A percentile compares a stretch with the other conserved stretches of the same genome.
Evolutionary conservation across 2,329 filamentous ascomycete species (phyloP).

Genomic region (Didymella glomerata): DNA sequence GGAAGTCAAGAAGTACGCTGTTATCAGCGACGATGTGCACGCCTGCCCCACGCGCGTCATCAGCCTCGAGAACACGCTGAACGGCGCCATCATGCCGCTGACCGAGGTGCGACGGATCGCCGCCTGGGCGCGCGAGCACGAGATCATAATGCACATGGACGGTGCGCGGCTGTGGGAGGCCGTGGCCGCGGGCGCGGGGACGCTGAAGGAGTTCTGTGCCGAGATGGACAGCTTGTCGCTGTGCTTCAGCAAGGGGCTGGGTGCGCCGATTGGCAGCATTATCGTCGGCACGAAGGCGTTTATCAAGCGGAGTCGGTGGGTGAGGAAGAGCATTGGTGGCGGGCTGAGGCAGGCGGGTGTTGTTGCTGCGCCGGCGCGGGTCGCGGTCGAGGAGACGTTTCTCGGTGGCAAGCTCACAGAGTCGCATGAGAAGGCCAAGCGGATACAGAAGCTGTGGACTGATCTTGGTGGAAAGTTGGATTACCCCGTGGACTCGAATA

Average conservation of each 20-base stretch:
- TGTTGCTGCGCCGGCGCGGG: conserved; percentile 75
- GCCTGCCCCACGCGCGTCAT: conserved; percentile 82
- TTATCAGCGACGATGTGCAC: conserved; percentile 76
- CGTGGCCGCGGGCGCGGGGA: conserved; percentile 73
- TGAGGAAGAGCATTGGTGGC: conserved; percentile 82
- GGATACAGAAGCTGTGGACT: conserved; percentile 72
- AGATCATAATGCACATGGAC: conserved; percentile 77
- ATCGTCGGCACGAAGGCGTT: conserved; percentile 67
- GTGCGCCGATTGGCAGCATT: conserved; percentile 81
- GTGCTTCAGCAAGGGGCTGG: conserved; percentile 84
- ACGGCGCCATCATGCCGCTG: conserved; percentile 80
- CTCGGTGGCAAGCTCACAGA: conserved; percentile 68
- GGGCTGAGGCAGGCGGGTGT: conserved; percentile 80
- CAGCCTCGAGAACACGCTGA: conserved; percentile 84
- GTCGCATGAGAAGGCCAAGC: conserved; percentile 69
- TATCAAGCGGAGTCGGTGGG: conserved; percentile 74
- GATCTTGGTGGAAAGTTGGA: conserved; percentile 72
- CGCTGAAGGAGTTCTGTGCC: conserved; percentile 70
- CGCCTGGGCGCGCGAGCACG: conserved; percentile 68
- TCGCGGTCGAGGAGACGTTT: conserved; percentile 83
- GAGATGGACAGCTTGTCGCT: conserved; percentile 78
- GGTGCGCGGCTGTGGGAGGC: conserved; percentile 86
- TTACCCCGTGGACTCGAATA: conserved; percentile 84
- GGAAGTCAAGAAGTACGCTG: conserved; percentile 73
- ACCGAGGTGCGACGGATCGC: conserved; percentile 74